Conservation (phyloP, 2,329 filamentous ascomycete genomes). For the Blastomyces silverae region DNA sequence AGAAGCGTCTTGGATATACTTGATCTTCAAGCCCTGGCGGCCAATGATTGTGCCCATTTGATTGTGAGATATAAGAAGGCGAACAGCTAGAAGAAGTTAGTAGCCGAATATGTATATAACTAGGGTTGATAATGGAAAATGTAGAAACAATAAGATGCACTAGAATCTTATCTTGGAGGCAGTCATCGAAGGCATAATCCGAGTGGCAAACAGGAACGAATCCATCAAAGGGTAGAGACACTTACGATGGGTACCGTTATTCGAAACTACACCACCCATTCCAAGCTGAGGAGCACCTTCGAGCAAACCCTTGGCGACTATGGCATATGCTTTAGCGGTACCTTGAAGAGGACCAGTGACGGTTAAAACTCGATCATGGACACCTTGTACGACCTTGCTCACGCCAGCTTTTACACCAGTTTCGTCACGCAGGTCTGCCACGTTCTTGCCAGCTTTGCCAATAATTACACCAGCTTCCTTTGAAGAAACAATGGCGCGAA, state of each 20-base stretch:
- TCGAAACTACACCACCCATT: slow-evolving; percentile 85
- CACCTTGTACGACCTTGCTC: slow-evolving; percentile 96
- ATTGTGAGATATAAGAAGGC: slow-evolving; percentile 97
- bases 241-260: slow-evolving; percentile 91
- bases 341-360: slow-evolving; percentile 85
- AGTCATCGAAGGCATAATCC: not conserved
- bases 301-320: slow-evolving; percentile 83
- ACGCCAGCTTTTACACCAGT: slow-evolving; percentile 97
- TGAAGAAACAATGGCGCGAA: slow-evolving; percentile 95
- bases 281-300: slow-evolving; percentile 92
- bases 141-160: slow-evolving; percentile 8
- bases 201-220: slow-evolving; percentile 1
- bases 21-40: slow-evolving; percentile 94
- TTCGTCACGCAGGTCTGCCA: slow-evolving; percentile 92
- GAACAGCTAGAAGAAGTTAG: slow-evolving; percentile 61
- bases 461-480: slow-evolving; percentile 99
- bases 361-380: slow-evolving; percentile 93
- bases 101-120: slow-evolving; percentile 1
- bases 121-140: not conserved
- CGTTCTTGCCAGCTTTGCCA: slow-evolving; percentile 97
- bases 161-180: not conserved
- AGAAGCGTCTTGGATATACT: slow-evolving; percentile 95
- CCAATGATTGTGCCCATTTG: slow-evolving; percentile 99
- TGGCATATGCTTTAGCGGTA: slow-evolving; percentile 84
- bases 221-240: slow-evolving; percentile 24